phyloP scores from a whole-genome alignment of 2,329 filamentous ascomycete species.

The Cladosporium sp. region DNA sequence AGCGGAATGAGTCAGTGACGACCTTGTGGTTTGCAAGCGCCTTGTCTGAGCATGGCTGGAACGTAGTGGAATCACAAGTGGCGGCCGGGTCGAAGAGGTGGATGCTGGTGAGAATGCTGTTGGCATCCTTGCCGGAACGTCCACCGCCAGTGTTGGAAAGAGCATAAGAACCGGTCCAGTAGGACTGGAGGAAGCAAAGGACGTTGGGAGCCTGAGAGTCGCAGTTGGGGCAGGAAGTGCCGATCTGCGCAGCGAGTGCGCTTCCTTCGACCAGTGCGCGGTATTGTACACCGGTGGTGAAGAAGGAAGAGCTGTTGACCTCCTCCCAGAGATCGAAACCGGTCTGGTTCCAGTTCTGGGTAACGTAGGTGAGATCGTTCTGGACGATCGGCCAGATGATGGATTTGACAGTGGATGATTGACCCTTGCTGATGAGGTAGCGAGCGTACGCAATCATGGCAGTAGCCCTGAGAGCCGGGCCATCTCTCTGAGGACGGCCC shows the following conservation, averaged over 20 bases:
- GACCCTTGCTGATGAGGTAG: conserved; percentile 54
- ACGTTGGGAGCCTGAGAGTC: conserved; percentile 63
- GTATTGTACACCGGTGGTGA: conserved; percentile 67
- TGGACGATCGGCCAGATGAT: conserved; percentile 69
- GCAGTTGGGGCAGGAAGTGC: conserved; percentile 58
- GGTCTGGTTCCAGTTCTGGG: conserved; percentile 60
- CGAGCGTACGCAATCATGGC: conserved; percentile 68
- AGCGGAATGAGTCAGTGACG: conserved; percentile 70
- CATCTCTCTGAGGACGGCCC: conserved; percentile 77
- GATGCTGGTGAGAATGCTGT: conserved; percentile 56
- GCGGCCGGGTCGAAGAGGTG: conserved; percentile 61
- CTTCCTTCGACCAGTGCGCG: conserved; percentile 62
- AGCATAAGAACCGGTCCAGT: conserved; percentile 66
- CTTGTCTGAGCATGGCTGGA: conserved; percentile 67
- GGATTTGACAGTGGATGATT: conserved; percentile 43
- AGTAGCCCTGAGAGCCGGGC: conserved; percentile 70
- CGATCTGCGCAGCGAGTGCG: conserved; percentile 60
- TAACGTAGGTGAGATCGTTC: conserved; percentile 72
- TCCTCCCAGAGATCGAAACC: conserved; percentile 83
- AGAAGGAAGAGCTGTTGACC: conserved; percentile 71
- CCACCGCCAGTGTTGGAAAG: conserved; percentile 64
- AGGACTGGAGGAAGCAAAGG: conserved; percentile 68
- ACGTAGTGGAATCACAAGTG: conserved; percentile 64
- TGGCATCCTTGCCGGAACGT: conserved; percentile 67
- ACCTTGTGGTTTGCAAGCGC: conserved; percentile 69